Evolutionary conservation across 169 alveolate species (phyloP).

Genomic region (Perkinsus olseni): DNA sequence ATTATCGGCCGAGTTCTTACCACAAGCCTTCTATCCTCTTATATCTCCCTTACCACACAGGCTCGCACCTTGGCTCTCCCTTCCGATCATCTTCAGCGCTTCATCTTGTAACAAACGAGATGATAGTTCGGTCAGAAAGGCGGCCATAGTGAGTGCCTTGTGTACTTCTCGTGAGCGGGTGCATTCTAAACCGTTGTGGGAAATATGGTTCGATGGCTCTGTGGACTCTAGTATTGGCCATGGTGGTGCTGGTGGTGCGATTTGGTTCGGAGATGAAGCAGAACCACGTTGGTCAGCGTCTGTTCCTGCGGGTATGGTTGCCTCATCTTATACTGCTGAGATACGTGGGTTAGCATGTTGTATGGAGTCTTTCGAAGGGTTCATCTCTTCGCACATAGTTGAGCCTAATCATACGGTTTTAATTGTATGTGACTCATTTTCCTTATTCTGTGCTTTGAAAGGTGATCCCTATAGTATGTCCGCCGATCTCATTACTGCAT

Average conservation of each 20-base stretch:
- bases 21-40: not conserved
- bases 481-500: too few species aligned
- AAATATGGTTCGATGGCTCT: not conserved
- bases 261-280: not conserved
- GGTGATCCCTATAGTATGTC: too few species aligned
- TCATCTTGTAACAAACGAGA: not conserved
- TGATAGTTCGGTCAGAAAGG: not conserved
- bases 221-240: not conserved
- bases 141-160: not conserved
- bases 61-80: not conserved
- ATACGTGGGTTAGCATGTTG: too few species aligned
- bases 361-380: too few species aligned
- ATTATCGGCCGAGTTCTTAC: not conserved
- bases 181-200: not conserved
- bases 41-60: not conserved
- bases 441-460: too few species aligned
- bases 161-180: not conserved
- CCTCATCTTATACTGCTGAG: not conserved
- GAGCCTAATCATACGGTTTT: too few species aligned
- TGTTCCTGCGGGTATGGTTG: not conserved
- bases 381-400: too few species aligned
- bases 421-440: too few species aligned
- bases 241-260: not conserved
- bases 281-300: not conserved
- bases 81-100: not conserved